Evolutionary conservation across 2,329 filamentous ascomycete species (phyloP).

Genomic region (Purpureocillium lavendulum): DNA sequence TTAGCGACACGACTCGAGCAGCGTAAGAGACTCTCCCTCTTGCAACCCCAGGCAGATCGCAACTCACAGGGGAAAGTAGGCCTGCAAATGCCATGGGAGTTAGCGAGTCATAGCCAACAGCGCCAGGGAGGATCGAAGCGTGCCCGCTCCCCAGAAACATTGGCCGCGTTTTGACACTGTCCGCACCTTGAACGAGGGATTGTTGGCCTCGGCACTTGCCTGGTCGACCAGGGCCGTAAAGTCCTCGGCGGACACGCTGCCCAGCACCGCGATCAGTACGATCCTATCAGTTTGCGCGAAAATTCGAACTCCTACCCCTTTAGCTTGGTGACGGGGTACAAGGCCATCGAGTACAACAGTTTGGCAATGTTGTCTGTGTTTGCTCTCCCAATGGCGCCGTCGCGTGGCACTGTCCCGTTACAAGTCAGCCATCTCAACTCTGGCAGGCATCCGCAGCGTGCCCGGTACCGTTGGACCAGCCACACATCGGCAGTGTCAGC

Average conservation of each 20-base stretch:
- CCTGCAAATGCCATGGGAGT: conserved; percentile 23
- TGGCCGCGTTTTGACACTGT: background rate
- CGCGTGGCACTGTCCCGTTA: conserved; percentile 33
- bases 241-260: conserved; percentile 48
- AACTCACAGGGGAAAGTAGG: conserved; percentile 54
- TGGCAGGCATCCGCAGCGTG: background rate
- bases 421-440: background rate
- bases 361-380: conserved; percentile 48
- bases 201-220: conserved; percentile 43
- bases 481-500: conserved; percentile 60
- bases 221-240: conserved; percentile 49
- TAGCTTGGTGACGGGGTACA: conserved; percentile 47
- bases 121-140: background rate
- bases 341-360: conserved; percentile 44
- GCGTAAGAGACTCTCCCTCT: no score
- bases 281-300: background rate
- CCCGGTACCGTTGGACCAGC: conserved; percentile 56
- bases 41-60: background rate
- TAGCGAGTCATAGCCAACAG: background rate
- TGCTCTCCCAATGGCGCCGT: conserved; percentile 42
- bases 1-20: no score
- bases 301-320: conserved; percentile 26
- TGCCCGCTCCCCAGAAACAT: background rate
- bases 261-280: conserved; percentile 1
- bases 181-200: conserved; percentile 47